Conservation (phyloP, 2,329 filamentous ascomycete species). For the Volutella citrinella region DNA sequence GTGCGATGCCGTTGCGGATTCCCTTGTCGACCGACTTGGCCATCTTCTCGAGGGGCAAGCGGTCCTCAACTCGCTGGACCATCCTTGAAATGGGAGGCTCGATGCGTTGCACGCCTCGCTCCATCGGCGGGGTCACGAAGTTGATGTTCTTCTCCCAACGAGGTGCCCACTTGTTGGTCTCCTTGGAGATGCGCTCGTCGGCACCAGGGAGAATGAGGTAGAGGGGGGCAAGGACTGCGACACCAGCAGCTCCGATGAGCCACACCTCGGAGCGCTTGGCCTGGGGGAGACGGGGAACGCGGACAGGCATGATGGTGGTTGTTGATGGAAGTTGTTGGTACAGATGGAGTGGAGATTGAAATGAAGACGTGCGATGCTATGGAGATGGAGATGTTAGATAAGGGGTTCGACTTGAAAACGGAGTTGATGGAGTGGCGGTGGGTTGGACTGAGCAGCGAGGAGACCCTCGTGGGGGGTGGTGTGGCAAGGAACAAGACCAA, state of each 20-base stretch:
- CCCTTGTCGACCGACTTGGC: conserved; percentile 46
- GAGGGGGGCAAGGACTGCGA: conserved; percentile 53
- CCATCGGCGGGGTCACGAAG: conserved; percentile 48
- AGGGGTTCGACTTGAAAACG: no score
- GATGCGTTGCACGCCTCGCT: conserved; percentile 46
- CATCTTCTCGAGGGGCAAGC: conserved; percentile 48
- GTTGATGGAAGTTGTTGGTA: no score
- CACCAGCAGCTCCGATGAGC: conserved; percentile 52
- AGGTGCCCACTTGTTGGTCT: conserved; percentile 57
- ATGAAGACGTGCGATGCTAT: no score
- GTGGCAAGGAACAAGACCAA: no score
- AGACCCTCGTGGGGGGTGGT: no score
- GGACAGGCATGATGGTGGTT: conserved; percentile 46
- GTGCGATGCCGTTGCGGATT: conserved; percentile 45
- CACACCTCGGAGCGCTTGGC: conserved; percentile 48
- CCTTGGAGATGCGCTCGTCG: conserved; percentile 50
- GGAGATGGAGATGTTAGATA: conserved; percentile 4
- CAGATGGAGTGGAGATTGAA: neutral
- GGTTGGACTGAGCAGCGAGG: no score
- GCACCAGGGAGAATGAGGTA: conserved; percentile 57
- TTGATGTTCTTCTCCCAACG: conserved; percentile 58
- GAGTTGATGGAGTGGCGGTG: no score
- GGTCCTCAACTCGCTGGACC: conserved; percentile 44
- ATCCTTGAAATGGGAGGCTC: conserved; percentile 45
- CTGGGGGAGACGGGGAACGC: conserved; percentile 46